phyloP scores from a whole-genome alignment of 1,284 basidiomycete genomes.

The Cryptococcus sp. region DNA sequence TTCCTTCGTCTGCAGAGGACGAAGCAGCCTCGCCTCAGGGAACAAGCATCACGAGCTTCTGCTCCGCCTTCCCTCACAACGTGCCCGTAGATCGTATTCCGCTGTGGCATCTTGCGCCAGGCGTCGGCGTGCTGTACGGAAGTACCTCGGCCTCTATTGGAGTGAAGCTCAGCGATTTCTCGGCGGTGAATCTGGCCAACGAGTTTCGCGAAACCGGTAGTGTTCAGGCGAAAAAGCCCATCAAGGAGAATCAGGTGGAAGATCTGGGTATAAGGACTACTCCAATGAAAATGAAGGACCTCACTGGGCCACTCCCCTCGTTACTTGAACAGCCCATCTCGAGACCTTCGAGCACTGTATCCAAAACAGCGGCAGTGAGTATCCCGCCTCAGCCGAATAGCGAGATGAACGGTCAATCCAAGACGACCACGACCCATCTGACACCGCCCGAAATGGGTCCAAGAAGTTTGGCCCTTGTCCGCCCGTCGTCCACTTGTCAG shows the following conservation, averaged over 20 bases:
- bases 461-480: not conserved
- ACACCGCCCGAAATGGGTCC: conserved; percentile 20
- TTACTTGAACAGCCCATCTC: conserved; percentile 14
- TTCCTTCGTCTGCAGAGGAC: conserved; percentile 12
- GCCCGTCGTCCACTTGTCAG: conserved; percentile 3
- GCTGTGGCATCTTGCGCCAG: conserved; percentile 40
- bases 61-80: not conserved
- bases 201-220: conserved; percentile 1
- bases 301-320: not conserved
- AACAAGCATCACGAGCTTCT: not conserved
- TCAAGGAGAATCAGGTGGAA: conserved; percentile 5
- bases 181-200: conserved; percentile 31
- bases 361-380: not conserved
- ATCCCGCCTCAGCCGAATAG: not conserved
- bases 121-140: conserved; percentile 34
- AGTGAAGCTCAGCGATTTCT: conserved; percentile 38
- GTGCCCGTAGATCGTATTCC: conserved; percentile 30
- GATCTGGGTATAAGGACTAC: conserved; percentile 13
- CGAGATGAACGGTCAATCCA: not conserved
- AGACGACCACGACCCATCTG: conserved; percentile 10
- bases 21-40: not conserved
- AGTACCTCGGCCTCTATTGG: conserved; percentile 34
- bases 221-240: conserved; percentile 3
- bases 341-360: conserved; percentile 15
- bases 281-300: not conserved